Conservation (phyloP, 768 basidiomycete species). For the Suillus weaverae region DNA sequence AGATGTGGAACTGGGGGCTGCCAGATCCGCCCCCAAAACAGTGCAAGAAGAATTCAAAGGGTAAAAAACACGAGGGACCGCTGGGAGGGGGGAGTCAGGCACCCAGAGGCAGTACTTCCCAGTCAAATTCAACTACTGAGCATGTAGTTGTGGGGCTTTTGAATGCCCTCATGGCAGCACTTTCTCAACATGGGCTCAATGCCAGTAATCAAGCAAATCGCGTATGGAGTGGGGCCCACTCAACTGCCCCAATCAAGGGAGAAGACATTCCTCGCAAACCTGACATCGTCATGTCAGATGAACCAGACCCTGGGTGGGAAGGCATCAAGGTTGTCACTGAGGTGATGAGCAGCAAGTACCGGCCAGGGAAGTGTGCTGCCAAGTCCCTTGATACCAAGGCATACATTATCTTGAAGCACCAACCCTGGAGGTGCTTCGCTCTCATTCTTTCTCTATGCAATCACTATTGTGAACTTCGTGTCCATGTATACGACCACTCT, state of each 20-base stretch:
- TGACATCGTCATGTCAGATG: neutral
- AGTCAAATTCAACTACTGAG: neutral
- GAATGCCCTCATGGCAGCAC: neutral
- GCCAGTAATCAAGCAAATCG: neutral
- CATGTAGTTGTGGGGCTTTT: neutral
- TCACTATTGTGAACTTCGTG: neutral
- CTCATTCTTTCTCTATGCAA: neutral
- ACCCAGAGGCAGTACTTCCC: neutral
- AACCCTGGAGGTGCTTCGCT: neutral
- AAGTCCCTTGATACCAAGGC: neutral
- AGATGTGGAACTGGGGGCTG: neutral
- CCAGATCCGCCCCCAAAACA: neutral
- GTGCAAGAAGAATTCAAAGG: neutral
- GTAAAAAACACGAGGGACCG: neutral
- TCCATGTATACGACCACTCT: neutral
- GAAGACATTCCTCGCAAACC: neutral
- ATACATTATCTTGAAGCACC: neutral
- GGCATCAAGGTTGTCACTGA: neutral
- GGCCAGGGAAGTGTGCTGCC: neutral
- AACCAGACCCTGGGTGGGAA: neutral
- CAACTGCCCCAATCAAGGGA: neutral
- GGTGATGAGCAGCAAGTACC: neutral
- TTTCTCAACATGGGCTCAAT: neutral
- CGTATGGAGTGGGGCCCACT: neutral
- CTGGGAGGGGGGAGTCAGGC: too few relatives aligned